phyloP scores from a whole-genome alignment of 441 rosid genomes.

The Metrosideros polymorpha region DNA sequence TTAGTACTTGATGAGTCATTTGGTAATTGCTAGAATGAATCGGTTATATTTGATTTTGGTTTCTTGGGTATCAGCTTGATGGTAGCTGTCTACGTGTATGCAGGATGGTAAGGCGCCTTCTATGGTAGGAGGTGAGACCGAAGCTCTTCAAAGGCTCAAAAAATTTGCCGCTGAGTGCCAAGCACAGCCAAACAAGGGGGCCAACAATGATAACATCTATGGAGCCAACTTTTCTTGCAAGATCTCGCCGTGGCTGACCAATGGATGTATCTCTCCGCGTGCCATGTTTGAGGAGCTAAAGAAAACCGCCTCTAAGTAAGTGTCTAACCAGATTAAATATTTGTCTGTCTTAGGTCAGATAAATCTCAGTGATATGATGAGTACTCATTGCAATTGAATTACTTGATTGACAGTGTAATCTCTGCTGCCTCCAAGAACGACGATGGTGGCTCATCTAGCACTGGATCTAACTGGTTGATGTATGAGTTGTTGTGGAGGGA shows the following conservation, averaged over 20 bases:
- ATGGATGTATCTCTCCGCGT: slow-evolving; percentile 94
- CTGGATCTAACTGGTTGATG: slow-evolving; percentile 82
- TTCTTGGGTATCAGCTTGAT: background rate
- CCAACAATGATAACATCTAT: slow-evolving; percentile 37
- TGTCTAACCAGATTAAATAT: background rate
- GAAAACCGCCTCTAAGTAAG: slow-evolving; percentile 58
- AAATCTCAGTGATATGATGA: background rate
- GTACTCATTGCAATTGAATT: background rate
- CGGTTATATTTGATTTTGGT: background rate
- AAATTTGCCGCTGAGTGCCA: slow-evolving; percentile 69
- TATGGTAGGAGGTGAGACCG: slow-evolving; percentile 91
- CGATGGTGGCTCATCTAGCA: slow-evolving; percentile 38
- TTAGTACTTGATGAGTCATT: background rate
- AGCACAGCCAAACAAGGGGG: slow-evolving; percentile 58
- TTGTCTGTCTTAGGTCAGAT: too few relatives aligned
- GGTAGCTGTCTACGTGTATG: background rate
- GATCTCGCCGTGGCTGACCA: slow-evolving; percentile 90
- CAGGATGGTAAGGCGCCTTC: slow-evolving; percentile 61
- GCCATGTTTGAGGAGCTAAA: slow-evolving; percentile 82
- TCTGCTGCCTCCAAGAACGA: slow-evolving; percentile 31
- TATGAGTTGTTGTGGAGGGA: slow-evolving; percentile 97
- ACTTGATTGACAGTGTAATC: slow-evolving; percentile 29
- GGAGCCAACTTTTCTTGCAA: slow-evolving; percentile 96
- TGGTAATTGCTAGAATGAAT: background rate
- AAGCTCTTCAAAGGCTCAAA: slow-evolving; percentile 64